Conservation (phyloP, 805 yeast species). For the Spencermartinsiella europaea region DNA sequence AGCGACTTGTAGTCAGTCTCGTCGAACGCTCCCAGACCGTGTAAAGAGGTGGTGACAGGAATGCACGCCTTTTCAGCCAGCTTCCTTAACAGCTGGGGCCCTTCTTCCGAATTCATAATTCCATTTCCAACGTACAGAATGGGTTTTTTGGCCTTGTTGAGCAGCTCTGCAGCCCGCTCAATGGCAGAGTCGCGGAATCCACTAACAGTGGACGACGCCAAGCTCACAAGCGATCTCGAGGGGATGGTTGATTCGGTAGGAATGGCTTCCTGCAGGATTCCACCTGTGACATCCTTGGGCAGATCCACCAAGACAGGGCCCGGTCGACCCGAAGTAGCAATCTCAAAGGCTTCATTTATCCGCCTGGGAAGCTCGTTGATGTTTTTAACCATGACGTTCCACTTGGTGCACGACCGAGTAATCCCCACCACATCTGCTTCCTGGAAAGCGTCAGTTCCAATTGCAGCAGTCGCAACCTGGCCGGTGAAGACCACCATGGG, state of each 20-base stretch:
- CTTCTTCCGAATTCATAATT: constrained; percentile 70
- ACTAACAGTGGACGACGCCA: constrained; percentile 65
- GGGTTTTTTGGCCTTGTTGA: constrained; percentile 83
- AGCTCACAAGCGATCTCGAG: constrained; percentile 55
- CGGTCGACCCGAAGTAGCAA: constrained; percentile 93
- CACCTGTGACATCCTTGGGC: constrained; percentile 97
- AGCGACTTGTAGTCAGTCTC: constrained; percentile 85
- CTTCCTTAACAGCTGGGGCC: constrained; percentile 73
- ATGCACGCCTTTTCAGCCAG: constrained; percentile 85
- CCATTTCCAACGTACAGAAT: constrained; percentile 91
- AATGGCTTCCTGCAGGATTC: constrained; percentile 77
- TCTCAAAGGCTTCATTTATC: constrained; percentile 96
- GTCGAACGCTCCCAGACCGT: constrained; percentile 91
- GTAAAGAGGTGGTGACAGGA: constrained; percentile 94
- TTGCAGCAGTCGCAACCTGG: constrained; percentile 92
- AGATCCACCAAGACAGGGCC: constrained; percentile 97
- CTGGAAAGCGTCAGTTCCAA: constrained; percentile 98
- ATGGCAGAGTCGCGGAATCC: constrained; percentile 73
- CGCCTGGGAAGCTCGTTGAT: constrained; percentile 93
- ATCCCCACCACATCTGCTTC: constrained; percentile 98
- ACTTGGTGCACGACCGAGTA: constrained; percentile 94
- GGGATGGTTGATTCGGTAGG: constrained; percentile 77
- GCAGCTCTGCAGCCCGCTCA: constrained; percentile 66
- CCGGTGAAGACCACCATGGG: constrained; percentile 97
- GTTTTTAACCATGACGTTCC: constrained; percentile 98